Percentiles rank a stretch among this genome's conserved stretches.
Conservation (phyloP, 140 eudicot genomes). For the Erigeron philadelphicus region DNA sequence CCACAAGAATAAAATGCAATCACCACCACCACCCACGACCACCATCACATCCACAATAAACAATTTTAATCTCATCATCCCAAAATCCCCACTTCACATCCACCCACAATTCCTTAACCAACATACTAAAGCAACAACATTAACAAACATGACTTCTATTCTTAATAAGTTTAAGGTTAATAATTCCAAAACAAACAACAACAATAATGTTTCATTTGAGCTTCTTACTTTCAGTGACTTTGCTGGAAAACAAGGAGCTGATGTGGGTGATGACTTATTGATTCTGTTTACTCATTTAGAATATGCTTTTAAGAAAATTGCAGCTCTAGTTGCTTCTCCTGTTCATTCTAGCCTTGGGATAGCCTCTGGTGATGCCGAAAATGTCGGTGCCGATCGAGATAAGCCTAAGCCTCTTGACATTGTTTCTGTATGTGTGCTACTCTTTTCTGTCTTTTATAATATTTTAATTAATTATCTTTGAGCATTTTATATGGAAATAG, state of each 20-base stretch:
- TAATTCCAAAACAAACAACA: slow-evolving; percentile 34
- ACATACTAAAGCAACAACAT: slow-evolving; percentile 6
- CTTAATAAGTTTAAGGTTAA: slow-evolving; percentile 35
- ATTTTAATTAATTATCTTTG: too few species aligned
- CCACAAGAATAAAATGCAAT: slow-evolving; percentile 7
- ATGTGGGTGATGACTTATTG: slow-evolving; percentile 77
- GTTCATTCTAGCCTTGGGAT: slow-evolving; percentile 55
- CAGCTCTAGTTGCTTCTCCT: slow-evolving; percentile 96
- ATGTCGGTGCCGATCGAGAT: slow-evolving; percentile 59
- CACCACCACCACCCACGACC: slow-evolving; percentile 32
- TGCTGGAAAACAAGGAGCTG: slow-evolving; percentile 58
- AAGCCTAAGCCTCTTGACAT: slow-evolving; percentile 97
- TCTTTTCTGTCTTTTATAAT: background rate
- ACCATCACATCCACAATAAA: slow-evolving; percentile 14
- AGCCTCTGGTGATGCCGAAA: slow-evolving; percentile 25
- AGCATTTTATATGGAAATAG: too few species aligned
- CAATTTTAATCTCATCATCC: slow-evolving; percentile 32
- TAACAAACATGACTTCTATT: slow-evolving; percentile 18
- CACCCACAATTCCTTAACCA: slow-evolving; percentile 26
- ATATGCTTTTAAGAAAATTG: slow-evolving; percentile 87
- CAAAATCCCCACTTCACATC: slow-evolving; percentile 26
- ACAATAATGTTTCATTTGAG: slow-evolving; percentile 15
- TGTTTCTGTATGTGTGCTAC: slow-evolving; percentile 55
- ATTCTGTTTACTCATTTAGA: slow-evolving; percentile 62
- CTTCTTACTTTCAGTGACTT: slow-evolving; percentile 54